Percentiles rank a stretch among this genome's conserved stretches.
phyloP scores from a whole-genome alignment of 1,284 basidiomycete species.

The Malassezia nana region DNA sequence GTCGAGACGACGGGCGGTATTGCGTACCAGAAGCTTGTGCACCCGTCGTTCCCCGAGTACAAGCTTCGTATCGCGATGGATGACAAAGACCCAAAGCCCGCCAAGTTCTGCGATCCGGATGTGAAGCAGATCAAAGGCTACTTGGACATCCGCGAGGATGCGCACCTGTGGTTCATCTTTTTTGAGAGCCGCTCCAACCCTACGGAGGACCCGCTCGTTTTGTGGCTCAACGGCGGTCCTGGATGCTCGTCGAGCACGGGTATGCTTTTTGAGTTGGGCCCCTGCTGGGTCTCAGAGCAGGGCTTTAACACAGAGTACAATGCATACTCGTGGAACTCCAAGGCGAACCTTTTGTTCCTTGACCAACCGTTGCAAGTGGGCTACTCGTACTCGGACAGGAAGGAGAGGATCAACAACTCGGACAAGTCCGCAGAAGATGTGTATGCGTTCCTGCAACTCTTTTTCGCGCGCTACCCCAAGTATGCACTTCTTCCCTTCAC shows the following conservation, averaged over 20 bases:
- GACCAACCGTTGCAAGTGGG: constrained; percentile 73
- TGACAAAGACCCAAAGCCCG: background rate
- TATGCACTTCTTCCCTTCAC: constrained; percentile 42
- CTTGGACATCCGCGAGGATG: constrained; percentile 73
- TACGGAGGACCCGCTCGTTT: constrained; percentile 64
- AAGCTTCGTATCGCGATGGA: constrained; percentile 58
- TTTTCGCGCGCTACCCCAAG: constrained; percentile 55
- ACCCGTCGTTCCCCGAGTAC: constrained; percentile 62
- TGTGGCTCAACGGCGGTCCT: constrained; percentile 83
- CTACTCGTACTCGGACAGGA: constrained; percentile 66
- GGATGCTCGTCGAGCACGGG: constrained; percentile 49
- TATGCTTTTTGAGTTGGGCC: constrained; percentile 77
- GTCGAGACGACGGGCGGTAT: constrained; percentile 6
- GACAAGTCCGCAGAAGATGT: constrained; percentile 71
- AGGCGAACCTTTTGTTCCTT: constrained; percentile 64
- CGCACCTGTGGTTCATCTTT: constrained; percentile 81
- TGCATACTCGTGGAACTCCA: constrained; percentile 65
- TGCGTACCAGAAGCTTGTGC: constrained; percentile 60
- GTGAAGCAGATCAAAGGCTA: constrained; percentile 76
- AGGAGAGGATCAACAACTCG: constrained; percentile 61
- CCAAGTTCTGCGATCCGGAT: constrained; percentile 61
- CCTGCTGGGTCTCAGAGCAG: constrained; percentile 63
- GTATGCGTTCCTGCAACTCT: constrained; percentile 78
- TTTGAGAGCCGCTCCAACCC: constrained; percentile 71
- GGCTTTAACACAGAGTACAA: constrained; percentile 65